A percentile compares a stretch with the other conserved stretches of the same genome.
Evolutionary conservation across 2,329 filamentous ascomycete genomes (phyloP).

Genomic region (Exophiala bonariae): DNA sequence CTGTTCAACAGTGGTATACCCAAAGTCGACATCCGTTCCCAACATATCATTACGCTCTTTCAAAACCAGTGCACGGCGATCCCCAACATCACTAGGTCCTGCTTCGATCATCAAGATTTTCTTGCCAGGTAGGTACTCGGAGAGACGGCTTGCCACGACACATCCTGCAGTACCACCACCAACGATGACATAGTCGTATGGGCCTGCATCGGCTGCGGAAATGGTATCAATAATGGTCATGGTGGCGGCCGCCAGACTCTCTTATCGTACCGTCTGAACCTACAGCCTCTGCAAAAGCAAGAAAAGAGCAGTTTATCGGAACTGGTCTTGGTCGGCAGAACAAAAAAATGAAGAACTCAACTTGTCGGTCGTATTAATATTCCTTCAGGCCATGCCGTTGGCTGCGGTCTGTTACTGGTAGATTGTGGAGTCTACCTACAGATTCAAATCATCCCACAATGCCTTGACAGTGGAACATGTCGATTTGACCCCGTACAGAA

Average conservation of each 20-base stretch:
- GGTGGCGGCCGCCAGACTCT: background rate
- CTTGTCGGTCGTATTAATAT: too few relatives aligned
- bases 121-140: slow-evolving; percentile 29
- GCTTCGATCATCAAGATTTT: slow-evolving; percentile 47
- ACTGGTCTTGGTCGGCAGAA: too few relatives aligned
- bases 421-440: too few relatives aligned
- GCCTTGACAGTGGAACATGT: too few relatives aligned
- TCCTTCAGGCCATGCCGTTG: too few relatives aligned
- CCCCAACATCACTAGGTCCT: slow-evolving; percentile 32
- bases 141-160: slow-evolving; percentile 48
- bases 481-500: too few relatives aligned
- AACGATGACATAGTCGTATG: slow-evolving; percentile 40
- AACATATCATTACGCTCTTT: slow-evolving; percentile 1
- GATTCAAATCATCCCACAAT: too few relatives aligned
- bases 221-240: background rate
- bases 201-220: background rate
- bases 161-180: slow-evolving; percentile 58
- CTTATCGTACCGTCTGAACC: too few relatives aligned
- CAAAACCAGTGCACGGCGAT: slow-evolving; percentile 4
- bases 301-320: too few relatives aligned
- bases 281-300: too few relatives aligned
- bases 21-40: background rate
- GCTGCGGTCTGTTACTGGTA: too few relatives aligned
- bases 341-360: too few relatives aligned
- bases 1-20: background rate